phyloP scores from a whole-genome alignment of 148 eudicot genomes.

The Fagopyrum tataricum region DNA sequence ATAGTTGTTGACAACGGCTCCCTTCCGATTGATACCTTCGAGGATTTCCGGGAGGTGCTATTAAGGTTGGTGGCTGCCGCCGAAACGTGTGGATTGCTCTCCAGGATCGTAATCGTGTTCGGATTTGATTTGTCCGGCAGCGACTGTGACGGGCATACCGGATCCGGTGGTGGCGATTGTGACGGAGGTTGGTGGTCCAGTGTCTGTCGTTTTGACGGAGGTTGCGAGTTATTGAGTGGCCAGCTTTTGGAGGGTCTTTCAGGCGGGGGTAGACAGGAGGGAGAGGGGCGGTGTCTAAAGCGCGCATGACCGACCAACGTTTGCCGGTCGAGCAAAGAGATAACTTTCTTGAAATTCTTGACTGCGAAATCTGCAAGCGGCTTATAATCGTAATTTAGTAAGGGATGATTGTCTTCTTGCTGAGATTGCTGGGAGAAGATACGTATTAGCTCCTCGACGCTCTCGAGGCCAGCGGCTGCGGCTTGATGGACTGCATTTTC shows the following conservation, averaged over 20 bases:
- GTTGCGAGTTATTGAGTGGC: constrained; percentile 2
- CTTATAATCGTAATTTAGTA: constrained; percentile 23
- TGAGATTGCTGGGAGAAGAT: constrained; percentile 31
- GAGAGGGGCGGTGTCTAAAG: constrained; percentile 47
- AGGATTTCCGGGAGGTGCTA: not conserved
- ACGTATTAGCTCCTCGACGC: constrained; percentile 53
- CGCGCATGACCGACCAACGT: constrained; percentile 62
- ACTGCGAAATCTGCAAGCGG: constrained; percentile 56
- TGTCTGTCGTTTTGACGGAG: not conserved
- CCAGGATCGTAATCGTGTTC: constrained; percentile 12
- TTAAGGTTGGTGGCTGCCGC: not conserved
- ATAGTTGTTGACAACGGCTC: constrained; percentile 9
- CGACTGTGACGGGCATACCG: not conserved
- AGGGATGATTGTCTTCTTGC: not conserved
- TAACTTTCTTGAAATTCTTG: constrained; percentile 50
- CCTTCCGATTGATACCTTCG: not conserved
- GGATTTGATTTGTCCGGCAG: constrained; percentile 1
- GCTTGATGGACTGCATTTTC: constrained; percentile 53
- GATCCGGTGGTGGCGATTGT: not conserved
- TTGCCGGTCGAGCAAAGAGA: constrained; percentile 39
- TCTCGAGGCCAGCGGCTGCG: constrained; percentile 47
- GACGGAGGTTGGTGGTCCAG: constrained; percentile 9
- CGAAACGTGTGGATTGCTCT: constrained; percentile 26
- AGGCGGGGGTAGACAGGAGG: no score
- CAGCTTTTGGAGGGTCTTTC: not conserved